These are phyloP conservation scores for Mycena haematopus DNA, from an alignment of 768 basidiomycete genomes.

Conservation along the genomic window DNA sequence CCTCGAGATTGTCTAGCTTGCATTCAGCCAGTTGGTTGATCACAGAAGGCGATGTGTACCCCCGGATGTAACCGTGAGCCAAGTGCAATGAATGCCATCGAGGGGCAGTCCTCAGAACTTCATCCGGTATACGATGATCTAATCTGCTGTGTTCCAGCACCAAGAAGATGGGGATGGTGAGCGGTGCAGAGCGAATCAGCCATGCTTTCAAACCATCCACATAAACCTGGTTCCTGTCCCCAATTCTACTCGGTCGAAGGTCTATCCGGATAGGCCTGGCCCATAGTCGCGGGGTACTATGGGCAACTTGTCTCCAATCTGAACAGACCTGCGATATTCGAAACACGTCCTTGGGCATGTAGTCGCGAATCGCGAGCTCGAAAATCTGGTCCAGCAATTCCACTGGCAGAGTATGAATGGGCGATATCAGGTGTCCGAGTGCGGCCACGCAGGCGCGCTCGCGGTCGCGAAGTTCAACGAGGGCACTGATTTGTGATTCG, in stretches of 20 bases:
- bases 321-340: not conserved
- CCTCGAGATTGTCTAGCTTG: not conserved
- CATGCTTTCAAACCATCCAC: not conserved
- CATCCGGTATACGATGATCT: not conserved
- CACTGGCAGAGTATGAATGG: not conserved
- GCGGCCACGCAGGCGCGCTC: not conserved
- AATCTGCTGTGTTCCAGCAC: not conserved
- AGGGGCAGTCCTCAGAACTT: not conserved
- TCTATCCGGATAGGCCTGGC: not conserved
- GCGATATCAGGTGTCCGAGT: not conserved
- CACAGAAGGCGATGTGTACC: too few species aligned
- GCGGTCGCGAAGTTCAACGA: not conserved
- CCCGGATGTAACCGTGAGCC: too few species aligned
- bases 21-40: too few species aligned
- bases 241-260: too few species aligned
- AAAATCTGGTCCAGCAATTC: slow-evolving; percentile 4
- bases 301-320: not conserved
- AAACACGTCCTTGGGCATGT: not conserved
- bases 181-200: not conserved
- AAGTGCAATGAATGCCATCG: not conserved
- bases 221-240: not conserved
- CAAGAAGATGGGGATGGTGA: not conserved
- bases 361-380: not conserved
- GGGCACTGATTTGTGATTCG: not conserved
- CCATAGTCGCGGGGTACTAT: slow-evolving; percentile 2